Percentiles rank a stretch among this genome's conserved stretches.
phyloP scores from a whole-genome alignment of 805 yeast species.

The Kurtzmaniella cleridarum region DNA sequence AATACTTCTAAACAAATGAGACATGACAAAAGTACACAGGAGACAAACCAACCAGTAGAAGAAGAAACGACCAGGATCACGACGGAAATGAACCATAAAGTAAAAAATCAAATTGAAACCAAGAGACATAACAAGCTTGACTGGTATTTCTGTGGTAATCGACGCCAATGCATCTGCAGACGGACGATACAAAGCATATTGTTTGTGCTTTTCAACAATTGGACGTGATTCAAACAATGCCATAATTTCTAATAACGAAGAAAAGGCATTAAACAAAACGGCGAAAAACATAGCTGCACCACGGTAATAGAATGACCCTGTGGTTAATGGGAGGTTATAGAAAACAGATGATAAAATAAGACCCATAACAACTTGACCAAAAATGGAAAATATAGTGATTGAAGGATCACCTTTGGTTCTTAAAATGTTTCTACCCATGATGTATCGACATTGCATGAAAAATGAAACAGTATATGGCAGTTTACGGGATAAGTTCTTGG shows the following conservation, averaged over 20 bases:
- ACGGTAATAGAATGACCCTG: slow-evolving; percentile 49
- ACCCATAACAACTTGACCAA: slow-evolving; percentile 49
- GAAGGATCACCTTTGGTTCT: slow-evolving; percentile 49
- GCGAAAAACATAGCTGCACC: slow-evolving; percentile 67
- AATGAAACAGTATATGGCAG: slow-evolving; percentile 55
- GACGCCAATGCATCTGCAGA: slow-evolving; percentile 62
- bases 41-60: slow-evolving; percentile 42
- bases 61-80: slow-evolving; percentile 51
- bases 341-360: slow-evolving; percentile 54
- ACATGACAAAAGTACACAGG: slow-evolving; percentile 45
- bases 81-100: slow-evolving; percentile 48
- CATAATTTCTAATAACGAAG: slow-evolving; percentile 55
- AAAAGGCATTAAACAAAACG: slow-evolving; percentile 55
- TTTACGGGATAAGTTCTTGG: slow-evolving; percentile 38
- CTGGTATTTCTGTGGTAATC: slow-evolving; percentile 52
- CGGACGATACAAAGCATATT: slow-evolving; percentile 54
- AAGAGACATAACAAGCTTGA: slow-evolving; percentile 40
- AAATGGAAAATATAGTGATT: slow-evolving; percentile 34
- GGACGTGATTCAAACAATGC: slow-evolving; percentile 50
- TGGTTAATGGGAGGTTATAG: slow-evolving; percentile 40
- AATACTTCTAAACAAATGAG: slow-evolving; percentile 49
- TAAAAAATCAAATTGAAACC: slow-evolving; percentile 47
- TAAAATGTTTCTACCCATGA: slow-evolving; percentile 42
- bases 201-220: slow-evolving; percentile 54
- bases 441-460: slow-evolving; percentile 44